Base-by-base conservation (phyloP, 495 filamentous ascomycete genomes). In the Aspergillus homomorphus region DNA sequence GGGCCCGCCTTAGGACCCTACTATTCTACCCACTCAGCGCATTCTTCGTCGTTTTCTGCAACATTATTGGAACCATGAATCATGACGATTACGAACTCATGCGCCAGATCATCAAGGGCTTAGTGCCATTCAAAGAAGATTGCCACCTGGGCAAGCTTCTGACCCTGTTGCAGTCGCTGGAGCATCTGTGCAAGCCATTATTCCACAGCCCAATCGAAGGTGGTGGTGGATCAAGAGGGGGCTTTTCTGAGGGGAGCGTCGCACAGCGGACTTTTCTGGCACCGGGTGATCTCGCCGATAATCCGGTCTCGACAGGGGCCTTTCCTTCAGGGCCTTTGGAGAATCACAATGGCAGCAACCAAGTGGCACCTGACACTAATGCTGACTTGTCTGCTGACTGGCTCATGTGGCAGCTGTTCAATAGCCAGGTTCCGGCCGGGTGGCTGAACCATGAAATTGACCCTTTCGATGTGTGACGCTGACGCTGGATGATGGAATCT, bases 11-110 rank as follows among this genome's bases (percentile, higher is more conserved):
- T 28, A 70, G 67, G 67, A 70, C 69, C 22, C 38, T 72, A 1
- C 59, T 67, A 10, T 41, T 70, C 21, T 70, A 72, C 45, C 69
- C 69, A 0, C 50, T 68, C 7, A 68, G 60, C 53, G 60, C 69
- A 7, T 72, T 72, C 51, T 72, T 72, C 26, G 69, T 72, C 16
- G 50, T 70, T 8, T 67, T 72, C 51, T 72, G 67, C 54, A 66
- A 72, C 50, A 65, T 72, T 21, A 67, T 72, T 49, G 61, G 60
- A 5, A 64, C 66, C 20, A 10, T 67, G 10, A 64, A 70, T 45
- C 45, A 53, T 16, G 58, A 63, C 15, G 69, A 72, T 57, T 69
- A 69, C 49, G 49, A 54, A 33, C 60, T 72, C 3, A 62, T 70
- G n/a, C 56, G 61, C 42, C 41, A 62, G 0, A 66, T 72, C 43